Evolutionary conservation across 1,139 yeast species (phyloP).

Genomic region (Pichia sp.): DNA sequence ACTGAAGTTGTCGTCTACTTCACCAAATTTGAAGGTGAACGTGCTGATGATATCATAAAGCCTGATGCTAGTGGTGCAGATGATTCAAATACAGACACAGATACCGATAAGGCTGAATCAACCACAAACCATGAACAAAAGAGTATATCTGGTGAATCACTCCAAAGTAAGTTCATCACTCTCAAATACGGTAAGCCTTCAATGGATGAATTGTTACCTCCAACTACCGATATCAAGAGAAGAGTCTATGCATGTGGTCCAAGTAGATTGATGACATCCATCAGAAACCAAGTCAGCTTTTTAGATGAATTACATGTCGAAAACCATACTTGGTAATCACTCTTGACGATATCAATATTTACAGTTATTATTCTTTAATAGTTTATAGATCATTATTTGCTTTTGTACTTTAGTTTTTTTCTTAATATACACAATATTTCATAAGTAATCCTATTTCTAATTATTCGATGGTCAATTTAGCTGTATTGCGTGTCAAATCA

Average conservation of each 20-base stretch:
- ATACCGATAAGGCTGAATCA: neutral
- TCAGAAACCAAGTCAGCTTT: conserved; percentile 28
- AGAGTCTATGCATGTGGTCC: conserved; percentile 46
- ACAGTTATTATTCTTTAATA: too few relatives aligned
- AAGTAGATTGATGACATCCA: conserved; percentile 36
- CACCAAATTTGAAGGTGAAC: conserved; percentile 5
- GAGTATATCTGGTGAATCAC: neutral
- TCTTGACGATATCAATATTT: too few relatives aligned
- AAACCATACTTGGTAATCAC: conserved; percentile 13
- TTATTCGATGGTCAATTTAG: too few relatives aligned
- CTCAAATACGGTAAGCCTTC: conserved; percentile 23
- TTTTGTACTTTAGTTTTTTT: too few relatives aligned
- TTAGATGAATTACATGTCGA: conserved; percentile 5
- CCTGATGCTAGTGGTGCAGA: neutral
- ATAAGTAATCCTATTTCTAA: too few relatives aligned
- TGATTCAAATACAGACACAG: neutral
- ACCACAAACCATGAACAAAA: neutral
- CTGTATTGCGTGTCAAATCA: too few relatives aligned
- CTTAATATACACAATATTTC: too few relatives aligned
- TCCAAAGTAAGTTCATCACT: conserved; percentile 2
- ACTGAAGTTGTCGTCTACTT: conserved; percentile 27
- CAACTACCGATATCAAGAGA: conserved; percentile 5
- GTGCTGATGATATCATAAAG: neutral
- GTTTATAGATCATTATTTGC: too few relatives aligned
- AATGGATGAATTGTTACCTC: conserved; percentile 6